These are phyloP conservation scores for Parathielavia hyrcaniae DNA, from an alignment of 495 filamentous ascomycete species.

Conservation along the genomic window DNA sequence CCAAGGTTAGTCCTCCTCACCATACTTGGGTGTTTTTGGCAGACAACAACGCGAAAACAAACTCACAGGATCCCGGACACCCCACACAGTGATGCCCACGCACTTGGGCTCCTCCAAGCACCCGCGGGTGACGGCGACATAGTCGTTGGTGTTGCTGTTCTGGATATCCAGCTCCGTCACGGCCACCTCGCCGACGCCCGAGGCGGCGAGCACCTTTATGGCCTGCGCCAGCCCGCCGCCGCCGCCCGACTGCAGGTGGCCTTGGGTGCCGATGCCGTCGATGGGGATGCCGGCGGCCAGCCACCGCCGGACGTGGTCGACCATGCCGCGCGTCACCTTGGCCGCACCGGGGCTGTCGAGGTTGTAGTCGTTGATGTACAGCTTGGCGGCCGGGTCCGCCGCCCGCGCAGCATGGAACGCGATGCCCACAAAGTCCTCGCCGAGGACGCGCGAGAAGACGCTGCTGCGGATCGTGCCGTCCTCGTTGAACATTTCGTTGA, in stretches of 20 bases:
- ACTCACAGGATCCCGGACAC: constrained; percentile 58
- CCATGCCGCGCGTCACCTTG: constrained; percentile 57
- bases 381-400: constrained; percentile 52
- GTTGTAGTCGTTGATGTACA: constrained; percentile 70
- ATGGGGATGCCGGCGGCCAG: constrained; percentile 59
- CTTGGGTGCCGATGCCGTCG: constrained; percentile 66
- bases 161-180: constrained; percentile 64
- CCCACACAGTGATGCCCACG: constrained; percentile 72
- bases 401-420: constrained; percentile 55
- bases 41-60: not conserved
- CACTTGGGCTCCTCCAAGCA: constrained; percentile 60
- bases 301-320: constrained; percentile 60
- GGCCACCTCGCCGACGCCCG: constrained; percentile 51
- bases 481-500: constrained; percentile 65
- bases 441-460: constrained; percentile 56
- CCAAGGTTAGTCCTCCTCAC: not conserved
- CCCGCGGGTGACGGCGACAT: constrained; percentile 56
- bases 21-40: not conserved
- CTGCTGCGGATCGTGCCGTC: constrained; percentile 49
- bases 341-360: constrained; percentile 41
- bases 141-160: constrained; percentile 52
- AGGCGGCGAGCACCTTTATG: constrained; percentile 51
- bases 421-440: constrained; percentile 52
- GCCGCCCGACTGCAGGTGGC: constrained; percentile 51
- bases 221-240: constrained; percentile 42